Conservation (phyloP, 345 rosid species). For the Arabidopsis arenosa region DNA sequence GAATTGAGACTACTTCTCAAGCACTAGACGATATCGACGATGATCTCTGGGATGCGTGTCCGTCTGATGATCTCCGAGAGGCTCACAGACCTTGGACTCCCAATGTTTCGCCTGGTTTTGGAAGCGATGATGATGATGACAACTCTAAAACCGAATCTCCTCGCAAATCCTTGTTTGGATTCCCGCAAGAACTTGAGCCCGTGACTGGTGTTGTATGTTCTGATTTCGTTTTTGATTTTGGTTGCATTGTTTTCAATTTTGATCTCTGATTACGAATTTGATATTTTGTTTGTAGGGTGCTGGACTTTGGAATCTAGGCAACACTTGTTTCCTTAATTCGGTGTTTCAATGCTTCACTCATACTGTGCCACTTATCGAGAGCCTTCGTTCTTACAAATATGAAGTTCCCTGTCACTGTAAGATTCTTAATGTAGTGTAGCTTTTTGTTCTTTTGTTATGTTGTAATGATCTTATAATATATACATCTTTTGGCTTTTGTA, state of each 20-base stretch:
- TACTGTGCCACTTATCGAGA: slow-evolving; percentile 70
- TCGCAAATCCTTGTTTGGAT: neutral
- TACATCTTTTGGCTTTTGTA: slow-evolving; percentile 40
- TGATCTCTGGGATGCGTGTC: neutral
- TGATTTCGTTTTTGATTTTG: neutral
- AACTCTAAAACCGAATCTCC: neutral
- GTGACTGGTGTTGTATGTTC: slow-evolving; percentile 42
- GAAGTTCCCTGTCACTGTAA: slow-evolving; percentile 55
- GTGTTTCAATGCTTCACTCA: slow-evolving; percentile 92
- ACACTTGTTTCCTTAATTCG: slow-evolving; percentile 85
- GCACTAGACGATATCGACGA: slow-evolving; percentile 1
- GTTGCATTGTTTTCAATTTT: neutral
- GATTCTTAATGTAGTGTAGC: slow-evolving; percentile 14
- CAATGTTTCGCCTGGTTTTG: slow-evolving; percentile 11
- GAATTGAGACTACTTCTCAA: neutral
- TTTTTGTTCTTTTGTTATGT: neutral
- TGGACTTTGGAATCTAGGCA: slow-evolving; percentile 79
- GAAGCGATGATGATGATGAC: slow-evolving; percentile 21
- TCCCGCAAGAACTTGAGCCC: slow-evolving; percentile 19
- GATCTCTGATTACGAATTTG: slow-evolving; percentile 8
- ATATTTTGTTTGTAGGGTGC: slow-evolving; percentile 61
- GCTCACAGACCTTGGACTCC: neutral
- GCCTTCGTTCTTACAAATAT: slow-evolving; percentile 54
- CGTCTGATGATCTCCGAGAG: neutral
- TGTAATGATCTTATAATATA: neutral